Evolutionary conservation across 495 filamentous ascomycete genomes (phyloP), one percentile per base, ranked within the genome.

Genomic region (Tuber aestivum): DNA sequence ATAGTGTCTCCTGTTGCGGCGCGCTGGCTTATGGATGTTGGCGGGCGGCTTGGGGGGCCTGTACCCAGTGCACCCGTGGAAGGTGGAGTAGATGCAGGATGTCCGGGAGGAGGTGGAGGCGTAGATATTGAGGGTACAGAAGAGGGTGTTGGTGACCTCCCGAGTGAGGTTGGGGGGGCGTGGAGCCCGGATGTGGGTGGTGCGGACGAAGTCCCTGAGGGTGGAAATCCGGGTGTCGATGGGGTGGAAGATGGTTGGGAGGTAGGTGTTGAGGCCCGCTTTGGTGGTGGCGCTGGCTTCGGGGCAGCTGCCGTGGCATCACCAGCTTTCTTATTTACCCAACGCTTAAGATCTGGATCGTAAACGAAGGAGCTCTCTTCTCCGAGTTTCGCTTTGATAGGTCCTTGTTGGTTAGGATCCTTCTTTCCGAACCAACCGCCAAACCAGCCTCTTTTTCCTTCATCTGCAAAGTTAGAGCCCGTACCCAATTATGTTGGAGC

Each of bases 281-380:
- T 79, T 45, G 78, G 75, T 27, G 84, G 84, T 69, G 85, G 85
- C 21, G 85, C 83, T 35, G 83, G 84, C 76, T 85, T 86, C 8
- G 88, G 86, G 71, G 89, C 87, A 32, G 88, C 87, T 16, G 89
- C 86, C 0, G 87, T 85, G 21, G 88, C 82, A 81, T 87, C 84
- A 77, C 90, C 86, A 23, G 90, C 91, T 83, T 97, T 97, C 86
- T 97, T 97, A 84, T 99, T 97, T 84, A 99, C 89, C 96, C 96
- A 99, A 82, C 95, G 93, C 87, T 96, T 96, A 73, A 97, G 87
- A 35, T 97, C 92, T 6, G 92, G 91, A 84, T 99, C 96, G 78
- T 95, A 99, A 78, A 94, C 91, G 85, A 99, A 98, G 18, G 89
- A 92, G 81, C 88, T 95, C 80, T 95, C 91, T 84, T 99, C 96